These are phyloP conservation scores for Geum urbanum DNA, from an alignment of 306 rosid genomes.

Conservation along the genomic window DNA sequence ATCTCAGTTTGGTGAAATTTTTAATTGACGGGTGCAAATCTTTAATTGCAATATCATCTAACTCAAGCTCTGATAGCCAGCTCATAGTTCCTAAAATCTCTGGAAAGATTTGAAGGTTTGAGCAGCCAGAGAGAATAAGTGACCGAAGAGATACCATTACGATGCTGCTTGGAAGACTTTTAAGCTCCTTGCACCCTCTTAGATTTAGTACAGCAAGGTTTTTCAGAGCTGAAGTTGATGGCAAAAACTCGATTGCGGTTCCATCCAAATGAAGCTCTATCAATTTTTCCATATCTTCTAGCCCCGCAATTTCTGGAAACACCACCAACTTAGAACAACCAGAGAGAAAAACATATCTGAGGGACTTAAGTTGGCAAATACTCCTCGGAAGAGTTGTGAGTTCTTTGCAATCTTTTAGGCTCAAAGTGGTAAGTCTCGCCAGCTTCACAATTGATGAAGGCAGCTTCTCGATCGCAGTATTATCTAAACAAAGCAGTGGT, in stretches of 20 bases:
- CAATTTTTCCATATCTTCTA: not conserved
- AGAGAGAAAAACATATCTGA: not conserved
- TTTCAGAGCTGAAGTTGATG: not conserved
- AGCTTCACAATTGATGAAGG: slow-evolving; percentile 5
- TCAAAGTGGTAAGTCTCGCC: not conserved
- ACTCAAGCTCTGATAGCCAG: not conserved
- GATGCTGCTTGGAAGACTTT: not conserved
- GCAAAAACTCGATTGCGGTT: not conserved
- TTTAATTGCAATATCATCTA: not conserved
- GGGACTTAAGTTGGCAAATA: not conserved
- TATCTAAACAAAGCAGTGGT: not conserved
- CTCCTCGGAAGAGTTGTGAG: no score
- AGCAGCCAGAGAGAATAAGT: not conserved
- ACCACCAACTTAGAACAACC: not conserved
- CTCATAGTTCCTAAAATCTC: slow-evolving; percentile 8
- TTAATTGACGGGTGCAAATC: not conserved
- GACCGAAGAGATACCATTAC: not conserved
- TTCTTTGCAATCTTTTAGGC: not conserved
- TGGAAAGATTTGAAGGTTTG: not conserved
- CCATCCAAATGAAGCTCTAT: not conserved
- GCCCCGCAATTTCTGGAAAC: not conserved
- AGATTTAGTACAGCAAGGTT: not conserved
- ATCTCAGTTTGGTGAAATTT: not conserved
- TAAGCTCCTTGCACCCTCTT: not conserved
- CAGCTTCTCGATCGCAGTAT: slow-evolving; percentile 1